Percentiles rank a stretch among this genome's conserved stretches.
Conservation (phyloP, 1,284 basidiomycete species). For the Amylostereum chailletii region DNA sequence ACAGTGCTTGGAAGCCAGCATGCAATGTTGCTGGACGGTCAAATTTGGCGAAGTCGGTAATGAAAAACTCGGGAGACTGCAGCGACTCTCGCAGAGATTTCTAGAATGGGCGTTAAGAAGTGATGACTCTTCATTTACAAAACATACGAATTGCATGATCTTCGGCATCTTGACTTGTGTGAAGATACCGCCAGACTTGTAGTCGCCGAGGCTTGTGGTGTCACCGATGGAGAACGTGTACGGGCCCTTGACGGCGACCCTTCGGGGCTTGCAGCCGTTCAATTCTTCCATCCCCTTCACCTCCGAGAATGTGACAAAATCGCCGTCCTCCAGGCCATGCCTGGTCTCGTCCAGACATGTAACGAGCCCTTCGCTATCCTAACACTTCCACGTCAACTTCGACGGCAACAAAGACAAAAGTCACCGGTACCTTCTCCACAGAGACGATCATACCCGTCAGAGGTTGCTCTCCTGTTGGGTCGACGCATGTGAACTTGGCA, state of each 20-base stretch:
- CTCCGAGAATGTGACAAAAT: slow-evolving; percentile 97
- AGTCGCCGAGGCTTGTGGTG: slow-evolving; percentile 71
- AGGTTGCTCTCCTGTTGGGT: slow-evolving; percentile 92
- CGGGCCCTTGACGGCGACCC: slow-evolving; percentile 90
- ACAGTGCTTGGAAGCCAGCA: slow-evolving; percentile 92
- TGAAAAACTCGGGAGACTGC: slow-evolving; percentile 79
- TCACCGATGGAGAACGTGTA: slow-evolving; percentile 96
- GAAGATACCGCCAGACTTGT: slow-evolving; percentile 90
- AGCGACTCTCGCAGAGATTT: slow-evolving; percentile 91
- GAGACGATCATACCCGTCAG: slow-evolving; percentile 94
- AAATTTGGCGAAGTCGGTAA: slow-evolving; percentile 98
- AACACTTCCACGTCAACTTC: slow-evolving; percentile 5
- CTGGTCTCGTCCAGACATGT: slow-evolving; percentile 96
- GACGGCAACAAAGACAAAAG: slow-evolving; percentile 1
- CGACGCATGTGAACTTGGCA: slow-evolving; percentile 87
- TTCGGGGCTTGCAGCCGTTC: slow-evolving; percentile 87
- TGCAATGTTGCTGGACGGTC: slow-evolving; percentile 90
- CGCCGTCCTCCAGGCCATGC: slow-evolving; percentile 96
- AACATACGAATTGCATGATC: slow-evolving; percentile 80
- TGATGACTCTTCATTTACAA: not conserved
- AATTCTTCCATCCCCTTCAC: slow-evolving; percentile 92
- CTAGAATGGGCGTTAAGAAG: slow-evolving; percentile 31
- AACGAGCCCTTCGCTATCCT: slow-evolving; percentile 86
- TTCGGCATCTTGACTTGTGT: slow-evolving; percentile 99
- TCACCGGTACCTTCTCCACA: slow-evolving; percentile 59